These are phyloP conservation scores for Aspergillus bombycis DNA, from an alignment of 2,329 filamentous ascomycete species.

Conservation along the genomic window DNA sequence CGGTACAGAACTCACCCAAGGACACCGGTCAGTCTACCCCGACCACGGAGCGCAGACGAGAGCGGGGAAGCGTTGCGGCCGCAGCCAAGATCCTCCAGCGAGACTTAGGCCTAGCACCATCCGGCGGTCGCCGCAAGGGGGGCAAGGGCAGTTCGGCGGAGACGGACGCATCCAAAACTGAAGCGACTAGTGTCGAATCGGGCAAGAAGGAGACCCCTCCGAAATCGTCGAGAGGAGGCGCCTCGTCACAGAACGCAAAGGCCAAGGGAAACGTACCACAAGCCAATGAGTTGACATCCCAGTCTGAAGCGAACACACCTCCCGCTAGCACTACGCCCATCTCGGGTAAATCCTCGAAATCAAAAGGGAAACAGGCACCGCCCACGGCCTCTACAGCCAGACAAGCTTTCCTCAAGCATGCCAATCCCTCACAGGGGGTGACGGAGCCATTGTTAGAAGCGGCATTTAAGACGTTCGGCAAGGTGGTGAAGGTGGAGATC, in stretches of 20 bases:
- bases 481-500: conserved; percentile 80
- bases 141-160: conserved; percentile 36
- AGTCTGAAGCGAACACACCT: conserved; percentile 20
- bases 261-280: conserved; percentile 24
- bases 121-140: conserved; percentile 45
- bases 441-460: conserved; percentile 78
- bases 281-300: conserved; percentile 25
- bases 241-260: conserved; percentile 20
- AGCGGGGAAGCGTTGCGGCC: conserved; percentile 56
- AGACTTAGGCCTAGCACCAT: conserved; percentile 60
- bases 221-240: conserved; percentile 23
- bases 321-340: conserved; percentile 21
- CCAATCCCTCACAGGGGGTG: conserved; percentile 87
- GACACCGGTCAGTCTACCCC: conserved; percentile 31
- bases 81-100: conserved; percentile 64
- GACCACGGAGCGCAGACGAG: conserved; percentile 54
- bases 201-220: conserved; percentile 29
- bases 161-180: conserved; percentile 26
- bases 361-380: conserved; percentile 33
- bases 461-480: conserved; percentile 73
- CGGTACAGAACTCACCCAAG: conserved; percentile 23
- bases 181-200: conserved; percentile 21
- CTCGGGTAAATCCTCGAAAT: conserved; percentile 28
- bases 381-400: conserved; percentile 33
- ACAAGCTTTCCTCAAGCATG: conserved; percentile 74